Conservation (phyloP, 305 asterid species). For the Solanum chacoense region DNA sequence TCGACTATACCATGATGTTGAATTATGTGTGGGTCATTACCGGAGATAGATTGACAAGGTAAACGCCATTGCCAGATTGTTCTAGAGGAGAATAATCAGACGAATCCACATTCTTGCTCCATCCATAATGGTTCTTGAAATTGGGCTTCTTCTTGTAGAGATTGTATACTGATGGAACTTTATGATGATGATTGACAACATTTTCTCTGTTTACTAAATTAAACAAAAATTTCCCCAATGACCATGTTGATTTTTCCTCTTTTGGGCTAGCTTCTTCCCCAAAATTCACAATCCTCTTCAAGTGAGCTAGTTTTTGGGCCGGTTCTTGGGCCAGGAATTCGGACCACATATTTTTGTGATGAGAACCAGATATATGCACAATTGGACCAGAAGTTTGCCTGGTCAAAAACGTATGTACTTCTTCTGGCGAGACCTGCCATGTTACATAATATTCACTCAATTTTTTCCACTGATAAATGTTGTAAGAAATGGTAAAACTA, state of each 20-base stretch:
- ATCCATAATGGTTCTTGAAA: conserved; percentile 54
- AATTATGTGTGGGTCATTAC: conserved; percentile 17
- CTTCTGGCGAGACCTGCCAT: conserved; percentile 38
- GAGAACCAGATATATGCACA: conserved; percentile 28
- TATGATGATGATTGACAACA: neutral
- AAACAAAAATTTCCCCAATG: conserved; percentile 35
- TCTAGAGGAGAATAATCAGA: conserved; percentile 40
- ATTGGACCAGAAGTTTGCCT: conserved; percentile 42
- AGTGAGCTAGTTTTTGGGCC: conserved; percentile 22
- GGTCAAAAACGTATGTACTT: conserved; percentile 23
- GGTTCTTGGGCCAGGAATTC: conserved; percentile 32
- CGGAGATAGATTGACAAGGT: conserved; percentile 58
- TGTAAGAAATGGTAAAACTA: neutral
- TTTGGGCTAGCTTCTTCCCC: neutral
- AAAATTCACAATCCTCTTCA: conserved; percentile 24
- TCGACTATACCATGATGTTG: neutral
- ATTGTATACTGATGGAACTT: conserved; percentile 48
- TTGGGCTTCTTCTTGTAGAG: conserved; percentile 37
- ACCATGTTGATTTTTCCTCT: conserved; percentile 26
- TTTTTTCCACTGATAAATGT: neutral
- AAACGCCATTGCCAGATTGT: conserved; percentile 39
- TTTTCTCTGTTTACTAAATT: conserved; percentile 19
- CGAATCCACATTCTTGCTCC: conserved; percentile 49
- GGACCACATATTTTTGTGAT: conserved; percentile 37
- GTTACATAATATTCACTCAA: conserved; percentile 7